Percentiles rank a stretch among this genome's conserved stretches.
Conservation (phyloP, 2,329 filamentous ascomycete species). For the Neofusicoccum ribis region DNA sequence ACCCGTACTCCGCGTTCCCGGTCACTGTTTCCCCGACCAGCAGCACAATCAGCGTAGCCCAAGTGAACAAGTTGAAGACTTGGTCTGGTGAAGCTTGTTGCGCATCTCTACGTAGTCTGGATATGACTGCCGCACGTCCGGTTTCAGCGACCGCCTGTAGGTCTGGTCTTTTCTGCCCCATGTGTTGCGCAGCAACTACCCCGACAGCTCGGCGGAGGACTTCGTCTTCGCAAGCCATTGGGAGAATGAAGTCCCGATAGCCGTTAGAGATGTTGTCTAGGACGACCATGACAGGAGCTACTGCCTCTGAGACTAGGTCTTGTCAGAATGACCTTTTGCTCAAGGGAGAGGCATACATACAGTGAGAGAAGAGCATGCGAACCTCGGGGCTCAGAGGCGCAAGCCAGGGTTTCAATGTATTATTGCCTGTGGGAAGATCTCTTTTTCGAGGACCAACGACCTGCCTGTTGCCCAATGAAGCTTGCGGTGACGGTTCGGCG, state of each 20-base stretch:
- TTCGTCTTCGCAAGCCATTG: conserved; percentile 41
- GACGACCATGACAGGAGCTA: conserved; percentile 45
- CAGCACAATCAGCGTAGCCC: conserved; percentile 41
- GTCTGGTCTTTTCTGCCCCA: conserved; percentile 34
- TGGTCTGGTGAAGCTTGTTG: conserved; percentile 27
- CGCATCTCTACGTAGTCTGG: conserved; percentile 36
- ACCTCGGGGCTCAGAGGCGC: conserved; percentile 30
- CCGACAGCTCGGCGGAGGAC: conserved; percentile 40
- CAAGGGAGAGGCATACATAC: conserved; percentile 25
- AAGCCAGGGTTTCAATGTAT: conserved; percentile 26
- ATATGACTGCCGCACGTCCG: conserved; percentile 39
- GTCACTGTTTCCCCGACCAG: conserved; percentile 46
- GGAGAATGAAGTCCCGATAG: conserved; percentile 42
- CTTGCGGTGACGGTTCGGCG: not conserved
- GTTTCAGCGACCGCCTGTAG: conserved; percentile 35
- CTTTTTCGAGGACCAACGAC: not conserved
- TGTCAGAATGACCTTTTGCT: not conserved
- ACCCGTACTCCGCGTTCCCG: conserved; percentile 40
- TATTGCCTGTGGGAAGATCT: not conserved
- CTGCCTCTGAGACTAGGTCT: conserved; percentile 35
- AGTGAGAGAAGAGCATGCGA: conserved; percentile 41
- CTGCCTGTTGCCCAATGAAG: not conserved
- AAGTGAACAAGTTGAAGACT: conserved; percentile 41
- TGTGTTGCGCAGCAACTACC: conserved; percentile 43
- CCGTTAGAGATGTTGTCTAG: conserved; percentile 40